Evolutionary conservation across 169 alveolate genomes (phyloP).

Genomic region (Babesia caballi): DNA sequence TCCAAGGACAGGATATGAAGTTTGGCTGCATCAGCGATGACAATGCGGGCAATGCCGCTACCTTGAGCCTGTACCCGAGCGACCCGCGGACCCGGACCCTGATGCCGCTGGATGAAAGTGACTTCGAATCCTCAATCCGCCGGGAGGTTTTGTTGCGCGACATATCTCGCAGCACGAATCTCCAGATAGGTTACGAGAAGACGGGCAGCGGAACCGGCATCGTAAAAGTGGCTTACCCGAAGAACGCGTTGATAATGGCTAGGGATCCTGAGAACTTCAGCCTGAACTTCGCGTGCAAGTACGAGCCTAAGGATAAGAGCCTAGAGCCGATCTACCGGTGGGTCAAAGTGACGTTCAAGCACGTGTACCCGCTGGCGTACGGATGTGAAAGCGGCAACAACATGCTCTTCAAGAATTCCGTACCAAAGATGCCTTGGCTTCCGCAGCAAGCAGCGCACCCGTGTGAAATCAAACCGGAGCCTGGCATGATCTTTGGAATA

Average conservation of each 20-base stretch:
- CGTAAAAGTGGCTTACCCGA: neutral
- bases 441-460: no score
- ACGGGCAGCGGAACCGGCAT: neutral
- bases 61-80: neutral
- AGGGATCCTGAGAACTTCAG: constrained; percentile 34
- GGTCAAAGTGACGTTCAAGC: constrained; percentile 28
- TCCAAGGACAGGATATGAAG: neutral
- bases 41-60: neutral
- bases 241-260: constrained; percentile 38
- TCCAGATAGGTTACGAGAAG: neutral
- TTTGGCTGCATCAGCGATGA: neutral
- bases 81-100: constrained; percentile 3
- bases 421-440: neutral
- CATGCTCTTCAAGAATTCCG: constrained; percentile 26
- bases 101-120: neutral
- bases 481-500: constrained; percentile 60
- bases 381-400: constrained; percentile 51
- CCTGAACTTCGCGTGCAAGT: constrained; percentile 52
- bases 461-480: constrained; percentile 32
- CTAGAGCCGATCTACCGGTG: constrained; percentile 21
- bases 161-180: neutral
- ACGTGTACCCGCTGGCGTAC: constrained; percentile 54
- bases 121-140: neutral
- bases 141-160: neutral
- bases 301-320: neutral